Evolutionary conservation across 345 rosid species (phyloP).

Genomic region (Cardiospermum halicacabum): DNA sequence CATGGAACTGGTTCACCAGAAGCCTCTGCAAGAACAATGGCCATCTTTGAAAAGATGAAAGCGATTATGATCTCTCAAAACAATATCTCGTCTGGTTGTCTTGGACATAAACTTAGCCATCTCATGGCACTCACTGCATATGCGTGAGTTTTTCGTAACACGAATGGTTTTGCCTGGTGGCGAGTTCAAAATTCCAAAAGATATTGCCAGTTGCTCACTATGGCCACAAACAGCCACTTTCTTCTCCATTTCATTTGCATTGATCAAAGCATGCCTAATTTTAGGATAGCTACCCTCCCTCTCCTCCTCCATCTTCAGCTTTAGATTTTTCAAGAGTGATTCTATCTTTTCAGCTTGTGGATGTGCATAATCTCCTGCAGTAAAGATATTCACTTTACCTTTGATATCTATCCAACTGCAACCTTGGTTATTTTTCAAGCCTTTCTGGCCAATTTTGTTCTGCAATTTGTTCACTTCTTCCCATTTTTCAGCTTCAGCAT

Average conservation of each 20-base stretch:
- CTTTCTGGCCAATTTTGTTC: conserved; percentile 40
- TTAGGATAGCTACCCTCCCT: conserved; percentile 49
- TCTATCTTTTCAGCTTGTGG: conserved; percentile 48
- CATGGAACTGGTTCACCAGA: conserved; percentile 39
- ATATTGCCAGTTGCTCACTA: conserved; percentile 70
- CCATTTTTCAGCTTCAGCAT: conserved; percentile 74
- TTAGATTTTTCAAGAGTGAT: conserved; percentile 37
- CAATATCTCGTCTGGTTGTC: conserved; percentile 47
- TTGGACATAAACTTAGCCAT: conserved; percentile 69
- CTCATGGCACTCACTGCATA: conserved; percentile 73
- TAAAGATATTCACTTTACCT: conserved; percentile 53
- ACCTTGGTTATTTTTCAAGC: conserved; percentile 62
- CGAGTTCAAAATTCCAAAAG: conserved; percentile 48
- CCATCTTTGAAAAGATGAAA: conserved; percentile 69
- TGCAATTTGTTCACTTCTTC: conserved; percentile 50
- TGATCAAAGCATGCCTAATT: conserved; percentile 49
- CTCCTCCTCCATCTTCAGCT: conserved; percentile 48
- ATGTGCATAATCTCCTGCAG: conserved; percentile 52
- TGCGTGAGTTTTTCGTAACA: conserved; percentile 61
- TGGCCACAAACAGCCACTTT: conserved; percentile 70
- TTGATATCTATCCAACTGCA: conserved; percentile 79
- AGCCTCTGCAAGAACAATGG: conserved; percentile 68
- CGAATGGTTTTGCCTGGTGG: conserved; percentile 49
- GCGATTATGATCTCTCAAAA: conserved; percentile 62
- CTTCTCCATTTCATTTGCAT: conserved; percentile 63